Evolutionary conservation across 2,329 filamentous ascomycete genomes (phyloP), one percentile per base, ranked within the genome.

Genomic region (Phoma sp.): DNA sequence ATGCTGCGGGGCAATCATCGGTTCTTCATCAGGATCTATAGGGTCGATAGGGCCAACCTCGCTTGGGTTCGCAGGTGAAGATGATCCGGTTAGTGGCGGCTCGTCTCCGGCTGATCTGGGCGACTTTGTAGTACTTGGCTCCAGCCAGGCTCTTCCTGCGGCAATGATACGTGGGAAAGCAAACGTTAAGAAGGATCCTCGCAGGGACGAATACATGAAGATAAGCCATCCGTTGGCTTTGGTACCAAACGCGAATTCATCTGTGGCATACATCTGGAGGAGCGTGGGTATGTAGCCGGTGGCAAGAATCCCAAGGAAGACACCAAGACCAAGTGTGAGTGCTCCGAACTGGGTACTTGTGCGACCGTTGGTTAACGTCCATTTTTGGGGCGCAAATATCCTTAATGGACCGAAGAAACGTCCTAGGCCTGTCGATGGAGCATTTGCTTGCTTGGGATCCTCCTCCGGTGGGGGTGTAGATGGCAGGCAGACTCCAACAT

Each of bases 231-330:
- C 77, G 46, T 81, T 81, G 43, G 77, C 76, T 7, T 65, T 75
- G 0, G 77, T 77, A 4, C 75, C 74, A 48, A 81, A 81, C 6
- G 68, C 68, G 52, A 79, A 79, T 2, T 74, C 67, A 24, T 79
- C 74, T 0, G 78, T 80, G 4, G 77, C 71, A 60, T 79, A 81
- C 74, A 81, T 78, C 49, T 81, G 79, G 0, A 81, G 71, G 9
- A 90, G 74, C 0, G 84, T 78, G 0, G 86, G 84, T 0, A 87
- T 86, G 51, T 89, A 90, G 1, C 86, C 86, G 0, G 88, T 89
- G 0, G 88, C 87, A 1, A 89, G 78, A 66, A 90, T 86, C 0
- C 84, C 87, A 0, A 88, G 72, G 54, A 89, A 90, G 2, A 89
- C 86, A 1, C 88, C 88, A 0, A 79, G 73, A 18, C 85, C 87